Base-by-base conservation (phyloP, 2,329 filamentous ascomycete genomes). In the Drechslerella dactyloides region DNA sequence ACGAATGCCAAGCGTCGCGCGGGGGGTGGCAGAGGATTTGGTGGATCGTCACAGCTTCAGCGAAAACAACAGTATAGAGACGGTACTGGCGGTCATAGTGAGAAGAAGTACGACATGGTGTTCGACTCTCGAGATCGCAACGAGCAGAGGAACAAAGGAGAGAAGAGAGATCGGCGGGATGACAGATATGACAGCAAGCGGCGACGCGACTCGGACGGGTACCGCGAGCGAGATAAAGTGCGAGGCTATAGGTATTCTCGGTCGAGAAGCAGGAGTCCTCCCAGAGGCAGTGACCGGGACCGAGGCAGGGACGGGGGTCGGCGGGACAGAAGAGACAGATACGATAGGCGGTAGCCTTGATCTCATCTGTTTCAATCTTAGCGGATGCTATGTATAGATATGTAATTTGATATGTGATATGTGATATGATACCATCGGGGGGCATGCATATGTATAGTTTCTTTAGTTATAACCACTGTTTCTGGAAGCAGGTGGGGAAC, bases 51-150 rank as follows among this genome's bases (percentile, higher is more conserved):
- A 64, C 89, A 89, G 74, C 82, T 99, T 68, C 93, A 97, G 81
- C 94, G 92, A 83, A 90, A 90, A 81, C 86, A 90, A 65, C 94
- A 97, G 76, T 99, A 97, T 78, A 85, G 91, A 73, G 86, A 86
- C n/a, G 84, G 88, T 37, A 85, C 85, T 21, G 82, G 84, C 15
- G 79, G 63, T 76, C 77, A 23, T 76, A 75, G n/a, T 37, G 57
- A 8, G 76, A 78, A 44, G 77, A 78, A 84, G 23, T 96, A 96
- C 78, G 85, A 86, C 60, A 92, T 96, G 86, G 87, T 96, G 0
- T 90, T 96, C 78, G 89, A 91, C 70, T 87, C 89, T 60, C 85
- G 89, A 58, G 88, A 90, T 70, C 84, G 89, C 79, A 83, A 83
- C 56, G 82, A 82, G 80, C 81, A 57, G 81, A 79, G 27, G 27